Evolutionary conservation across 805 yeast genomes (phyloP).

Genomic region (Candida parachauliodes): DNA sequence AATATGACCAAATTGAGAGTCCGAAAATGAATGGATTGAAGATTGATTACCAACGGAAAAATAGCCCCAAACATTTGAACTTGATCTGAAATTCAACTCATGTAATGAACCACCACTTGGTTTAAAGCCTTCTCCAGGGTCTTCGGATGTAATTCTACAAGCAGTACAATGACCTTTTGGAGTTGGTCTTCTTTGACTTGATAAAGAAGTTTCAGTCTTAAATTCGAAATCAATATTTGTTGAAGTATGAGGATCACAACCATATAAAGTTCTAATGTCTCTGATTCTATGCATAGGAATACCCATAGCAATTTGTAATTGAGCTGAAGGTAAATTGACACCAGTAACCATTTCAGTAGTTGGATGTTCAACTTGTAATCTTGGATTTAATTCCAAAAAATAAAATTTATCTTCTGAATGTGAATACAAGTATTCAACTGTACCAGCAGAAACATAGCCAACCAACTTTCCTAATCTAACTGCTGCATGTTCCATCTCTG

Average conservation of each 20-base stretch:
- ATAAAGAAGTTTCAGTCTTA: slow-evolving; percentile 62
- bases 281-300: slow-evolving; percentile 91
- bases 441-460: slow-evolving; percentile 99
- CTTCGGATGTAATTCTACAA: slow-evolving; percentile 98
- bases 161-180: slow-evolving; percentile 99
- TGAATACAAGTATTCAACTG: slow-evolving; percentile 95
- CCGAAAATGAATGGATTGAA: slow-evolving; percentile 95
- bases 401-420: slow-evolving; percentile 92
- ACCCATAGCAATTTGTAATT: slow-evolving; percentile 99
- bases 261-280: slow-evolving; percentile 89
- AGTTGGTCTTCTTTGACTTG: slow-evolving; percentile 83
- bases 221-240: slow-evolving; percentile 91
- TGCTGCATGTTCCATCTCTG: slow-evolving; percentile 94
- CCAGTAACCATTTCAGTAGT: slow-evolving; percentile 99
- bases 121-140: slow-evolving; percentile 98
- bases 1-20: slow-evolving; percentile 98
- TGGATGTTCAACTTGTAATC: slow-evolving; percentile 99
- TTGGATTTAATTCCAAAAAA: slow-evolving; percentile 95
- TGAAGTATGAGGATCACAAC: slow-evolving; percentile 91
- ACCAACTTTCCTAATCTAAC: slow-evolving; percentile 94
- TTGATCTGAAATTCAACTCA: slow-evolving; percentile 93
- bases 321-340: slow-evolving; percentile 97
- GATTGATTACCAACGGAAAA: slow-evolving; percentile 96
- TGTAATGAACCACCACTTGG: slow-evolving; percentile 97
- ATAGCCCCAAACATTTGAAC: slow-evolving; percentile 99